Evolutionary conservation across 1,139 yeast genomes (phyloP).

Genomic region (Hemisphaericaspora xylofermentans): DNA sequence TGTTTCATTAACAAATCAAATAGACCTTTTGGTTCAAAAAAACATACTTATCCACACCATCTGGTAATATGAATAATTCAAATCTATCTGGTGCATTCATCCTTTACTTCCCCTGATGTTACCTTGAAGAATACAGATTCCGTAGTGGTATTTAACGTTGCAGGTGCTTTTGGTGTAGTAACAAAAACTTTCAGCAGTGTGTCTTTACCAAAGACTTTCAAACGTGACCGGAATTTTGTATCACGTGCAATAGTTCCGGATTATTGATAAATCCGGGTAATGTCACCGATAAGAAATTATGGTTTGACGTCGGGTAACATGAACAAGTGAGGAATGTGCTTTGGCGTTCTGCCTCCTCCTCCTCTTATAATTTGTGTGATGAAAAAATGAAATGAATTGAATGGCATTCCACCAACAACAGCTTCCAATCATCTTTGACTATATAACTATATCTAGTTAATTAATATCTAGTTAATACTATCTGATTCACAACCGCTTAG

Average conservation of each 20-base stretch:
- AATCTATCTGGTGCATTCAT: conserved; percentile 99
- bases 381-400: background rate
- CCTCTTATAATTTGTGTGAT: background rate
- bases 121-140: no score
- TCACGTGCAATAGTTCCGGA: no score
- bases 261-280: no score
- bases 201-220: no score
- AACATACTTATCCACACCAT: conserved; percentile 82
- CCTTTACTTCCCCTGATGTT: background rate
- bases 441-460: background rate
- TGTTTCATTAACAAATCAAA: background rate
- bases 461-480: background rate
- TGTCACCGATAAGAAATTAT: no score
- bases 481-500: background rate
- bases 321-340: background rate
- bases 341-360: background rate
- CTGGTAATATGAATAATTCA: conserved; percentile 94
- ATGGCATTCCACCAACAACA: background rate
- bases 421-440: background rate
- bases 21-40: no score
- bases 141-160: no score
- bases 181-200: no score
- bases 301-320: background rate
- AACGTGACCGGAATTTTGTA: no score
- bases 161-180: no score